phyloP scores from a whole-genome alignment of 305 asterid genomes.

The Euphrasia arctica region DNA sequence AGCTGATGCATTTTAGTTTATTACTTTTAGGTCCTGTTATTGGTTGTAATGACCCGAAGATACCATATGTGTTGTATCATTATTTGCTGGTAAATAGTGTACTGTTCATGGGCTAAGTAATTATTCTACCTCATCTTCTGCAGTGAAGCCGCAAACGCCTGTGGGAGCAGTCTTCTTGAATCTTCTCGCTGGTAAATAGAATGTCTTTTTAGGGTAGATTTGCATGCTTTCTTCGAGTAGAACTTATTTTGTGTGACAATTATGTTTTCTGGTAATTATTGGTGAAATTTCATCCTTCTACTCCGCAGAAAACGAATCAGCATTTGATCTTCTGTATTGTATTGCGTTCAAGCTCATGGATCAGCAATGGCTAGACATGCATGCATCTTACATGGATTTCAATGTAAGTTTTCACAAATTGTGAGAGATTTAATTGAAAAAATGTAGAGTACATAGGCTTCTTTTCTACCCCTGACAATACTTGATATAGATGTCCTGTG shows the following conservation, averaged over 20 bases:
- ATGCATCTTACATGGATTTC: slow-evolving; percentile 95
- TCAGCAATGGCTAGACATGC: slow-evolving; percentile 90
- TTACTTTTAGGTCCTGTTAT: background rate
- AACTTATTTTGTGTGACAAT: background rate
- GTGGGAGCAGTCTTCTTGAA: slow-evolving; percentile 94
- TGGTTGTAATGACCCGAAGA: background rate
- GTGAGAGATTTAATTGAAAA: background rate
- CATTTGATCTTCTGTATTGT: slow-evolving; percentile 88
- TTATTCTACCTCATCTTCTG: slow-evolving; percentile 29
- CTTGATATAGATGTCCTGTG: too few relatives aligned
- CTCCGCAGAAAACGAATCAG: slow-evolving; percentile 81
- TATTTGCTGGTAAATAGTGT: slow-evolving; percentile 5
- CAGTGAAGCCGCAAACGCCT: slow-evolving; percentile 51
- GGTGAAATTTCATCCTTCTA: slow-evolving; percentile 19
- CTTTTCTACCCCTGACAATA: too few relatives aligned
- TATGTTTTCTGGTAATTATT: slow-evolving; percentile 1
- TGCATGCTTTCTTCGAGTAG: background rate
- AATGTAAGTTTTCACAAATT: slow-evolving; percentile 51
- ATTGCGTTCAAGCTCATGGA: slow-evolving; percentile 96
- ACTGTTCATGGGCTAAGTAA: slow-evolving; percentile 22
- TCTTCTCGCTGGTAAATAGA: slow-evolving; percentile 73
- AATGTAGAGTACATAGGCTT: too few relatives aligned
- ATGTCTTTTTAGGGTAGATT: slow-evolving; percentile 41
- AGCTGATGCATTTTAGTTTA: background rate
- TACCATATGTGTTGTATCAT: too few relatives aligned